Evolutionary conservation across 805 yeast genomes (phyloP), one percentile per base, ranked within the genome.

Genomic region (Lipomyces lipofer): DNA sequence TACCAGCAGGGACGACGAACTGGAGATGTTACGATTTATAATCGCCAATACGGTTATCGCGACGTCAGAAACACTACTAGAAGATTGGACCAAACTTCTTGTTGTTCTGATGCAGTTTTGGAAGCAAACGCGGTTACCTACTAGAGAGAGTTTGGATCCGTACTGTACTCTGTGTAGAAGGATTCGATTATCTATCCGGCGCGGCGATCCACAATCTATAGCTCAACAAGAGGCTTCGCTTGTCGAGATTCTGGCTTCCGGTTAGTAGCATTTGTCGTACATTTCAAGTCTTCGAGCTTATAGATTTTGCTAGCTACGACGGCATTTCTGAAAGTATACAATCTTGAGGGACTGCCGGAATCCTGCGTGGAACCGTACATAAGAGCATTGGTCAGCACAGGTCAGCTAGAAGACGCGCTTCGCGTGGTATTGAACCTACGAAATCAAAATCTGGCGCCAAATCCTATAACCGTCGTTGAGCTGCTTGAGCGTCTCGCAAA

Each of bases 261-360:
- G n/a, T n/a, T n/a, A n/a, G n/a, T n/a, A n/a, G n/a, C n/a, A n/a
- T n/a, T n/a, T n/a, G n/a, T n/a, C n/a, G n/a, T n/a, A n/a, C n/a
- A n/a, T n/a, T n/a, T n/a, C n/a, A n/a, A n/a, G n/a, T n/a, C n/a
- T n/a, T n/a, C n/a, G n/a, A n/a, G n/a, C n/a, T n/a, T n/a, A n/a
- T n/a, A n/a, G n/a, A n/a, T 15, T 22, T 6, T 7, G 10, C 17
- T 36, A 36, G 40, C 40, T 13, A 25, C 40, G n/a, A 17, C 2
- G 13, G 25, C 50, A 15, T n/a, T 35, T 9, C 7, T 30, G 50
- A 46, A 15, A 10, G 17, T 21, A 15, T 46, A 19, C n/a, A 17
- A 33, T 15, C 49, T 46, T 10, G 43, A 24, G 12, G 58, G 58
- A 12, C 42, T 49, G 2, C 54, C 58, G 10, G 58, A 54, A 32